Base-by-base conservation (phyloP, 179 eudicot genomes). In the Heliamphora ciliata region DNA sequence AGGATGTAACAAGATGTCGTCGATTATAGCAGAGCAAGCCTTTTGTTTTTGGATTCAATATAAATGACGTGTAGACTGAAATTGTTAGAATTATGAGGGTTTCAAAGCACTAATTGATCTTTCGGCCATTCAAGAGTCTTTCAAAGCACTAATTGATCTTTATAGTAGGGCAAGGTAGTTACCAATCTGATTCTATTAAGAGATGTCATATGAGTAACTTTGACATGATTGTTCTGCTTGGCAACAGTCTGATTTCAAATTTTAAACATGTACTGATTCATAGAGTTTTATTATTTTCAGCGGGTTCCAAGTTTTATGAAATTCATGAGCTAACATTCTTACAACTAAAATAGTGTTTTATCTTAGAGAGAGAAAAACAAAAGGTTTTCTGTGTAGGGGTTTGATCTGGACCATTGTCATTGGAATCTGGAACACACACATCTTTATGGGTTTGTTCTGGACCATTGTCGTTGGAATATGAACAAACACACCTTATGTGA, bases 351-450 rank as follows among this genome's bases (percentile, higher is more conserved):
- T 48, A 48, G 55, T 64, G 13, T 50, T 54, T 75, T 24, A 11
- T 8, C 11, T 54, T 47, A 75, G 18, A 24, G 44, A 2, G n/a
- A 72, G 8, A 40, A 50, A 18, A 7, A 65, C 51, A 79, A 14
- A 0, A 79, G n/a, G 59, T 21, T 17, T 18, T 1, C 46, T 74
- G 21, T 24, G 17, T 18, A 13, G 71, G 73, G 58, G 31, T 61
- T 14, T 55, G 74, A 67, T 67, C 18, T 65, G 21, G 4, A 21
- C 52, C 18, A 17, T 24, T 6, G 52, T 67, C 18, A 79, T 79
- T 79, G 76, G 67, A 69, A 68, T 56, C 44, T 68, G 40, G 44
- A 80, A 55, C 24, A 17, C 47, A 67, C 3, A 54, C 65, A 52
- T 44, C 54, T 65, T 51, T 31, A 31, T 31, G 40, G 40, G 40